Base-by-base conservation (phyloP, 108 stramenopile species). In the Conticribra guillardii region DNA sequence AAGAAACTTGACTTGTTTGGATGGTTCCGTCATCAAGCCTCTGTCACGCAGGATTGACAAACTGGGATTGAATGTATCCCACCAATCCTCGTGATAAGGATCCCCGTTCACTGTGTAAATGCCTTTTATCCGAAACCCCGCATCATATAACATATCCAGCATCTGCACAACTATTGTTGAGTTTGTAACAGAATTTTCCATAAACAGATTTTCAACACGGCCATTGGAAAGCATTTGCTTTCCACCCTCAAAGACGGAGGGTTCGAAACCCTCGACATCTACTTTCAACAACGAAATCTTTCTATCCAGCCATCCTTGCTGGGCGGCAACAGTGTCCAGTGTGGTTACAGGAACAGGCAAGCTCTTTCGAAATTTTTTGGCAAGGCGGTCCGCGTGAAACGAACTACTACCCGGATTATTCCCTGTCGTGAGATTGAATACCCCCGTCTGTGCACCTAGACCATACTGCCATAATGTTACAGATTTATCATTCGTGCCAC, bases 261-360 rank as follows among this genome's bases (percentile, higher is more conserved):
- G 30, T 33, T 76, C 75, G 19, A 34, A 76, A 15, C 75, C 75
- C 44, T 76, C 75, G 4, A 76, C 75, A 56, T 76, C 75, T 9
- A 76, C 75, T 29, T 76, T 76, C 45, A 76, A 32, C 46, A 76
- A 50, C 0, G 32, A 54, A 28, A 76, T 69, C 11, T 57, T 33
- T 11, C 41, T 18, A 34, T 70, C 48, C 34, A 76, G 27, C 75
- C 75, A 76, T 8, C 75, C 75, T 23, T 76, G 29, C 30, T 63
- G 52, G 4, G 56, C 16, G 11, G 75, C 75, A 23, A 76, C 50
- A 49, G 32, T 55, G 26, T 76, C 75, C 64, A 78, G 50, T 17
- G 48, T 72, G 8, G 52, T 49, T 11, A 78, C 76, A 15, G 46
- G 15, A 4, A 71, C 76, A 21, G 67, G 50, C 26, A 76, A 19